Conservation (phyloP, 352 stramenopile species). For the Globisporangium recalcitrans region DNA sequence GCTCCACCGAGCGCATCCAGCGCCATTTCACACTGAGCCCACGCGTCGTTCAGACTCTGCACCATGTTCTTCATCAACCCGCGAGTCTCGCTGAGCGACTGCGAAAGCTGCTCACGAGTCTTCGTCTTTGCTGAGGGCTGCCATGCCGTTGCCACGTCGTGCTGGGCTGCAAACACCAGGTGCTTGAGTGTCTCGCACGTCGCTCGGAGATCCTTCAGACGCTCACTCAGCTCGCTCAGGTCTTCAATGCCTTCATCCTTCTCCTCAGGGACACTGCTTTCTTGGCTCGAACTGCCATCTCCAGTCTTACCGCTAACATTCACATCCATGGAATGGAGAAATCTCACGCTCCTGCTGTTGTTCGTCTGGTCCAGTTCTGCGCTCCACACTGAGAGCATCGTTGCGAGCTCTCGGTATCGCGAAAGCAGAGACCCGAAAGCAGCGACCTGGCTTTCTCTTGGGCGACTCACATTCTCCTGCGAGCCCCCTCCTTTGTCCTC, state of each 20-base stretch:
- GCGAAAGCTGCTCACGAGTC: too few relatives aligned
- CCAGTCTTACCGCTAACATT: not conserved
- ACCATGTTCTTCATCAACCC: slow-evolving; percentile 24
- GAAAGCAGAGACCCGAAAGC: not conserved
- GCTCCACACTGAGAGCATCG: not conserved
- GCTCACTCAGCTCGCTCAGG: not conserved
- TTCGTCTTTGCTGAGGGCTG: not conserved
- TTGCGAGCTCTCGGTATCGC: not conserved
- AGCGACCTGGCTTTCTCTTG: not conserved
- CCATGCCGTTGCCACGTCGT: slow-evolving; percentile 21
- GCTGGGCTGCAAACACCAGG: slow-evolving; percentile 36
- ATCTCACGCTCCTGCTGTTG: not conserved
- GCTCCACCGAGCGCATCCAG: not conserved
- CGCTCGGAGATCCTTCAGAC: slow-evolving; percentile 34
- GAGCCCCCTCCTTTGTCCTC: slow-evolving; percentile 9
- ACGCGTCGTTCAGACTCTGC: slow-evolving; percentile 17
- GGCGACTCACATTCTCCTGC: not conserved
- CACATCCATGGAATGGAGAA: not conserved
- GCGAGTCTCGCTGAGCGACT: slow-evolving; percentile 3
- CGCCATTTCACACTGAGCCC: slow-evolving; percentile 15
- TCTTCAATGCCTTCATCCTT: not conserved
- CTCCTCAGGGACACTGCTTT: slow-evolving; percentile 1
- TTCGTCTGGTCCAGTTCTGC: not conserved
- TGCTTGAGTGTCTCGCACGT: slow-evolving; percentile 48
- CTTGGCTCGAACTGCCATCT: not conserved